Evolutionary conservation across 768 basidiomycete species (phyloP).

Genomic region (Mycena indigotica): DNA sequence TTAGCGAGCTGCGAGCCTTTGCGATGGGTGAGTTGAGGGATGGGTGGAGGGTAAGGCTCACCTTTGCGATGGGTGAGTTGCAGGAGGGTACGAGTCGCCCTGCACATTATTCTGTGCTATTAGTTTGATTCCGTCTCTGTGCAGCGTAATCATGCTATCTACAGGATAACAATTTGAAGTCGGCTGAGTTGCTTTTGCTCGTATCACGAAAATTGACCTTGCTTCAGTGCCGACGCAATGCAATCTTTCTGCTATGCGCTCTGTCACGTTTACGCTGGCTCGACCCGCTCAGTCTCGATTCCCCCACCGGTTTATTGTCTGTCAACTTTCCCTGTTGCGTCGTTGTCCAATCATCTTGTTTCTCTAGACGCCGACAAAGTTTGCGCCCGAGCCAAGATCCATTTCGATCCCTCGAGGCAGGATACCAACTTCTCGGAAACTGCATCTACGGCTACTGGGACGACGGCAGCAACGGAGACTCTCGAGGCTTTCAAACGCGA

Average conservation of each 20-base stretch:
- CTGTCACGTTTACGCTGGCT: slow-evolving; percentile 79
- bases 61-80: too few relatives aligned
- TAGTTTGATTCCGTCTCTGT: slow-evolving; percentile 28
- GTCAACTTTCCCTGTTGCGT: slow-evolving; percentile 27
- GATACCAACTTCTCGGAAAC: slow-evolving; percentile 44
- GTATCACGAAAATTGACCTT: not conserved
- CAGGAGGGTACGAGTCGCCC: slow-evolving; percentile 73
- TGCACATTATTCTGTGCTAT: slow-evolving; percentile 44
- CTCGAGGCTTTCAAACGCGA: slow-evolving; percentile 51
- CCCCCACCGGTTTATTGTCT: slow-evolving; percentile 84
- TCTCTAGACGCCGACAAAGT: slow-evolving; percentile 75
- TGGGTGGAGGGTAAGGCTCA: too few relatives aligned
- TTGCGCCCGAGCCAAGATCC: slow-evolving; percentile 63
- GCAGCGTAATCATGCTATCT: not conserved
- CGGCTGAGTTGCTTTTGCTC: too few relatives aligned
- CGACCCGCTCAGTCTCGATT: slow-evolving; percentile 84
- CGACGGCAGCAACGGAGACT: slow-evolving; percentile 30
- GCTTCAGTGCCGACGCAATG: slow-evolving; percentile 59
- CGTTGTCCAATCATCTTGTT: not conserved
- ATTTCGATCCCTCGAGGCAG: slow-evolving; percentile 55
- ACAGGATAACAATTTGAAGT: slow-evolving; percentile 64
- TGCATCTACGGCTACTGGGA: slow-evolving; percentile 36
- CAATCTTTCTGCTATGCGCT: slow-evolving; percentile 73
- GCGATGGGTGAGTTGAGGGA: too few relatives aligned
- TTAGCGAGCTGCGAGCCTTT: too few relatives aligned